Percentiles rank a stretch among this genome's conserved stretches.
phyloP scores from a whole-genome alignment of 106 monocot genomes.

The Narthecium ossifragum region DNA sequence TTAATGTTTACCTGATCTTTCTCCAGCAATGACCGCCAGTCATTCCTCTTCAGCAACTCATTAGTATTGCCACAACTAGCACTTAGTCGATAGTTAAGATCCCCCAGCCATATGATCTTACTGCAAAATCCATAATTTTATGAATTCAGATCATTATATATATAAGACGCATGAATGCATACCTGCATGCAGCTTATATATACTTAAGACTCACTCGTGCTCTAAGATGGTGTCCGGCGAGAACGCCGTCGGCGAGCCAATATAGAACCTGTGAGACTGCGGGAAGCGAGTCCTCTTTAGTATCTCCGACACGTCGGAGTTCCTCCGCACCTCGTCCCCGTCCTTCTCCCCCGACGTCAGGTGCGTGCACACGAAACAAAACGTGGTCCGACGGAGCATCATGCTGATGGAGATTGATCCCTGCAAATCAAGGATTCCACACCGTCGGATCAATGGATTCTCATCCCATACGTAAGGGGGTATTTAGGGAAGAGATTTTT shows the following conservation, averaged over 20 bases:
- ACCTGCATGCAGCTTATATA: too few relatives aligned
- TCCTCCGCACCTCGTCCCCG: conserved; percentile 66
- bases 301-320: conserved; percentile 64
- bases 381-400: conserved; percentile 35
- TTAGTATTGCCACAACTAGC: conserved; percentile 22
- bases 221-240: conserved; percentile 64
- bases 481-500: background rate
- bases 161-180: too few relatives aligned
- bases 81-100: conserved; percentile 67
- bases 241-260: background rate
- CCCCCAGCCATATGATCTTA: conserved; percentile 84
- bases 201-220: conserved; percentile 78
- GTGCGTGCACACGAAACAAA: conserved; percentile 91
- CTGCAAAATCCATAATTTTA: too few relatives aligned
- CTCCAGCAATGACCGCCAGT: conserved; percentile 65
- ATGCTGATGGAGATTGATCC: conserved; percentile 90
- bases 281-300: conserved; percentile 63
- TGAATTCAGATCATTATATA: too few relatives aligned
- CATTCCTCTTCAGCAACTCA: conserved; percentile 39
- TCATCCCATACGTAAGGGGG: background rate
- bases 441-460: background rate
- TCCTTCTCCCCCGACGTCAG: conserved; percentile 89
- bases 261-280: conserved; percentile 1
- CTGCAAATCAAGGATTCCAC: too few relatives aligned
- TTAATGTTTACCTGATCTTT: conserved; percentile 59